A percentile compares a stretch with the other conserved stretches of the same genome.
phyloP scores from a whole-genome alignment of 441 rosid genomes.

The Pelargonium cotyledonis region DNA sequence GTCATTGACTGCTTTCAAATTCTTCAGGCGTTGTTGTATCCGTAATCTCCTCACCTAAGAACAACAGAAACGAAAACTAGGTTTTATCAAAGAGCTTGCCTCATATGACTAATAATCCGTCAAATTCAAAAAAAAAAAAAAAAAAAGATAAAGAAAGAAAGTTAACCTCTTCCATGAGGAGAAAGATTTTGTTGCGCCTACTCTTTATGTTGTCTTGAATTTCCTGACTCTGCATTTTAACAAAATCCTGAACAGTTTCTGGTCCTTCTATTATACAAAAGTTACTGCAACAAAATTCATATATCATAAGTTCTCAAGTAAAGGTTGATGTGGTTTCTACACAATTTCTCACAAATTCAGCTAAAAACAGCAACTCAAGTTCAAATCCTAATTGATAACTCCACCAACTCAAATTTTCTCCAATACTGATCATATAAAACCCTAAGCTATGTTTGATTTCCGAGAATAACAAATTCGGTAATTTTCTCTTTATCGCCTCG shows the following conservation, averaged over 20 bases:
- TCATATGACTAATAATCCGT: no score
- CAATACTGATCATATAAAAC: not conserved
- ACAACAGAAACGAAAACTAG: conserved; percentile 3
- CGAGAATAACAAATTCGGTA: not conserved
- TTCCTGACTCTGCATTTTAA: conserved; percentile 79
- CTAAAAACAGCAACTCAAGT: not conserved
- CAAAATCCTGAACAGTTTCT: conserved; percentile 73
- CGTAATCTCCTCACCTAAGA: conserved; percentile 71
- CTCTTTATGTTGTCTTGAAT: conserved; percentile 77
- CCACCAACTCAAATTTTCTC: not conserved
- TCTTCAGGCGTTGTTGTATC: conserved; percentile 72
- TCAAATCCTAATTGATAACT: not conserved
- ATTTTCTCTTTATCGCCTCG: not conserved
- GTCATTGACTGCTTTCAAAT: conserved; percentile 30
- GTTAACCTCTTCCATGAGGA: conserved; percentile 94
- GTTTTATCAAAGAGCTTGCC: not conserved
- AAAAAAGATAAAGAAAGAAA: conserved; percentile 4
- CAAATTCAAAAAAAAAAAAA: not conserved
- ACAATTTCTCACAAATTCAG: not conserved
- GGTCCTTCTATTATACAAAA: conserved; percentile 95
- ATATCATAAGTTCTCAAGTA: conserved; percentile 1
- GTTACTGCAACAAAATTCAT: conserved; percentile 36
- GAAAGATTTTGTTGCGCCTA: conserved; percentile 84
- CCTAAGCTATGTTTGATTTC: not conserved
- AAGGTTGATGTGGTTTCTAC: not conserved